Base-by-base conservation (phyloP, 176 grass and related monocot genomes). In the Rhipidocladum racemiflorum region DNA sequence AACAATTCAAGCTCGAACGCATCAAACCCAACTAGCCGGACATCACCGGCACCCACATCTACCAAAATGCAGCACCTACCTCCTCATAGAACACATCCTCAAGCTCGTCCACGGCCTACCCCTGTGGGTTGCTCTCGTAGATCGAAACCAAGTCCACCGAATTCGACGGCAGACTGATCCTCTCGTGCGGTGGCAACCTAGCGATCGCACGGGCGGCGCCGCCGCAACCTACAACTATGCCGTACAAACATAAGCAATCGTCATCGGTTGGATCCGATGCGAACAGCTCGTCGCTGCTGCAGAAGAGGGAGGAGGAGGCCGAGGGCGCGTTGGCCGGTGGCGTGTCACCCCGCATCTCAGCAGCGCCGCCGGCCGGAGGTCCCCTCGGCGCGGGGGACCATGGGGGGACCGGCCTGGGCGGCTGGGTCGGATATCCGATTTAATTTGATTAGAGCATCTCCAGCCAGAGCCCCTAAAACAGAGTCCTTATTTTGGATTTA, bases 81-180 rank as follows among this genome's bases (percentile, higher is more conserved):
- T 95, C 92, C 84, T 90, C 57, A 44, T 91, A 99, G 70, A 99
- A 99, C 17, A 90, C 87, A 76, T 99, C 92, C 84, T 99, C 96
- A 46, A 93, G 90, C 63, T 99, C 92, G 30, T 87, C 91, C 67
- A 95, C 70, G 2, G 71, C 72, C 39, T 90, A 71, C 30, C 79
- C 91, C 78, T 92, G 94, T 4, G 85, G 85, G 74, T 86, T 90
- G 63, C 75, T 93, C 56, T 87, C 83, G 5, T 99, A 91, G 72
- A 99, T 91, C 30, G 90, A 98, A 29, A 93, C 72, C 78, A 91
- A 46, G 76, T 91, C 91, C 43, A 90, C 92, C 23, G 92, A 93
- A 83, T 87, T 95, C 9, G 91, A 95, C 2, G 83, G 89, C 56
- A 93, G 83, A 77, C 65, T 87, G 78, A 91, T 93, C 85, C 85